Conservation (phyloP, 352 stramenopile genomes). For the Phytopythium chamaehyphon region DNA sequence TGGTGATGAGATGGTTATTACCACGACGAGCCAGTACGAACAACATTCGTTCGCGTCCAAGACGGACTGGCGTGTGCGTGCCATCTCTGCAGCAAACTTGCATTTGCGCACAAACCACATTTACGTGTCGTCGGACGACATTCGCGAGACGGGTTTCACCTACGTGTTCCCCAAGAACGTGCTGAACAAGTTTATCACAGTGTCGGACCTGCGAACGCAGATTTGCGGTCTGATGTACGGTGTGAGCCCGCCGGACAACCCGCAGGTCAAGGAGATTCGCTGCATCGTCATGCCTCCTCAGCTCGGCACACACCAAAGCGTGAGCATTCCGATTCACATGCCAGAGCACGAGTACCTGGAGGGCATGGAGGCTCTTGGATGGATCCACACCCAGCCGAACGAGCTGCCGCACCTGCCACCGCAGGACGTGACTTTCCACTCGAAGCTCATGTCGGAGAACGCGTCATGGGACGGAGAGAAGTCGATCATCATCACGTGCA, state of each 20-base stretch:
- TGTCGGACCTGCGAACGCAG: conserved; percentile 96
- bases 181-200: conserved; percentile 99
- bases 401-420: conserved; percentile 96
- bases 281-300: conserved; percentile 99
- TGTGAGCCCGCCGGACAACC: conserved; percentile 97
- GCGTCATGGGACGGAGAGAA: conserved; percentile 97
- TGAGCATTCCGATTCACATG: conserved; percentile 96
- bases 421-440: conserved; percentile 95
- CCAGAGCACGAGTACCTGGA: conserved; percentile 97
- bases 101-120: conserved; percentile 99
- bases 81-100: conserved; percentile 98
- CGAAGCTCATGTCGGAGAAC: conserved; percentile 97
- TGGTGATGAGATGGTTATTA: conserved; percentile 99
- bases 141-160: conserved; percentile 96
- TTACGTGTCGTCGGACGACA: conserved; percentile 98
- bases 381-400: conserved; percentile 99
- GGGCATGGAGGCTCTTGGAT: conserved; percentile 97
- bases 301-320: conserved; percentile 96
- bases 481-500: conserved; percentile 97
- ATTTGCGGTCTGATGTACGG: conserved; percentile 99
- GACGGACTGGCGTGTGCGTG: conserved; percentile 98
- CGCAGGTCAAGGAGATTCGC: conserved; percentile 98
- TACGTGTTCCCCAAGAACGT: conserved; percentile 99
- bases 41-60: conserved; percentile 99
- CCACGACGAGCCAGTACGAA: conserved; percentile 99